phyloP scores from a whole-genome alignment of 139 green algal species.

The Chlorella vulgaris region DNA sequence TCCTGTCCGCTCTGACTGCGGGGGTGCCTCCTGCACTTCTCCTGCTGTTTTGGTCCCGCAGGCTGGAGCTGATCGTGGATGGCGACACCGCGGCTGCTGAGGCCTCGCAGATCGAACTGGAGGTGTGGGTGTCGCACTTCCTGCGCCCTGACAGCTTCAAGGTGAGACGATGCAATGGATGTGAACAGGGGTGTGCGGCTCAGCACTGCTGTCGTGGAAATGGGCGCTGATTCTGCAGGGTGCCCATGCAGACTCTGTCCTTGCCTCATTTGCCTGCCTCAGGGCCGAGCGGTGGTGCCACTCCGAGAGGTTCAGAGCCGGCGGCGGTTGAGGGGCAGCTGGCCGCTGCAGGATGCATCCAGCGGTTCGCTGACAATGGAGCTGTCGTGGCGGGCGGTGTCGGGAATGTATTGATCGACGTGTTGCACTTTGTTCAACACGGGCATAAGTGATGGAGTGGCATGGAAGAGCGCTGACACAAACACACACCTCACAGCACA shows the following conservation, averaged over 20 bases:
- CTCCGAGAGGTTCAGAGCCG: constrained; percentile 23
- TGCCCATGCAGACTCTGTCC: too few species aligned
- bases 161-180: too few species aligned
- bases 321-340: constrained; percentile 17
- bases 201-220: too few species aligned
- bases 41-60: not conserved
- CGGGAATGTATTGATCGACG: constrained; percentile 28
- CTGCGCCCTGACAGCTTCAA: not conserved
- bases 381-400: constrained; percentile 8
- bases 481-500: too few species aligned
- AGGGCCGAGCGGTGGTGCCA: constrained; percentile 17
- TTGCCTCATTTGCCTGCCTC: too few species aligned
- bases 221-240: too few species aligned
- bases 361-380: constrained; percentile 1
- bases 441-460: not conserved
- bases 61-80: constrained; percentile 22
- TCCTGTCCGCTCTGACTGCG: too few species aligned
- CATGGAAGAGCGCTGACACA: not conserved
- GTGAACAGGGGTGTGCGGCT: too few species aligned
- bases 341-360: constrained; percentile 3
- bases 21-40: too few species aligned
- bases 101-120: not conserved
- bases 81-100: not conserved
- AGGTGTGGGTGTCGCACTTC: constrained; percentile 19
- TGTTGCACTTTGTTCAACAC: too few species aligned